Evolutionary conservation across 768 basidiomycete species (phyloP).

Genomic region (Coprinopsis sp.): DNA sequence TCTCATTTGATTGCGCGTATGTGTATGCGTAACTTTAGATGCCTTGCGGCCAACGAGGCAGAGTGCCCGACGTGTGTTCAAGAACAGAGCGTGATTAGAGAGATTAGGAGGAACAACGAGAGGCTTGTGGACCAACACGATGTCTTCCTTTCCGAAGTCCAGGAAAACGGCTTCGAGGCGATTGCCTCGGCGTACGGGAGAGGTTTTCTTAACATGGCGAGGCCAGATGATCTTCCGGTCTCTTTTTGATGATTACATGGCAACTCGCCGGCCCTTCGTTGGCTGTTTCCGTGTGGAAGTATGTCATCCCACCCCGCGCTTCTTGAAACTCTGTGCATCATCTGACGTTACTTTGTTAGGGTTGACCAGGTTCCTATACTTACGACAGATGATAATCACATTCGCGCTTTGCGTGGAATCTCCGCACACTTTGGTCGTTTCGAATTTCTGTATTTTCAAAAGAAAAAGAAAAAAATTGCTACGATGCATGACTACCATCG

Average conservation of each 20-base stretch:
- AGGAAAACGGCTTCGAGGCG: conserved; percentile 66
- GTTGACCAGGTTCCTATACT: no score
- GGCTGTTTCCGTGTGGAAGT: no score
- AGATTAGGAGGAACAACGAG: conserved; percentile 85
- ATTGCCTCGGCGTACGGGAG: conserved; percentile 68
- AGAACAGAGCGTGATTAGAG: conserved; percentile 83
- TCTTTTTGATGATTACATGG: background rate
- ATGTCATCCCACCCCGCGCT: no score
- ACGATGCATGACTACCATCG: no score
- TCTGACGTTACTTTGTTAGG: no score
- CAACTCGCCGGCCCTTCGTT: background rate
- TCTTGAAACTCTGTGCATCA: no score
- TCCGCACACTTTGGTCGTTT: no score
- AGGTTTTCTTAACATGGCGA: conserved; percentile 50
- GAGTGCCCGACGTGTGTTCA: conserved; percentile 89
- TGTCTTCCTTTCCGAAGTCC: conserved; percentile 70
- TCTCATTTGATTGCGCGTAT: background rate
- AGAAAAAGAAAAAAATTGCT: no score
- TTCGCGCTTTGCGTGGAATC: no score
- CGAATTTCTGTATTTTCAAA: no score
- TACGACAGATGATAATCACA: no score
- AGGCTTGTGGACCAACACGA: conserved; percentile 79
- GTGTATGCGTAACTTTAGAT: conserved; percentile 52
- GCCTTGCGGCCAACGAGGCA: conserved; percentile 81
- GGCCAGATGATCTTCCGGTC: conserved; percentile 27